Evolutionary conservation across 2,329 filamentous ascomycete species (phyloP), one percentile per base, ranked within the genome.

Genomic region (Paramyrothecium roridum): DNA sequence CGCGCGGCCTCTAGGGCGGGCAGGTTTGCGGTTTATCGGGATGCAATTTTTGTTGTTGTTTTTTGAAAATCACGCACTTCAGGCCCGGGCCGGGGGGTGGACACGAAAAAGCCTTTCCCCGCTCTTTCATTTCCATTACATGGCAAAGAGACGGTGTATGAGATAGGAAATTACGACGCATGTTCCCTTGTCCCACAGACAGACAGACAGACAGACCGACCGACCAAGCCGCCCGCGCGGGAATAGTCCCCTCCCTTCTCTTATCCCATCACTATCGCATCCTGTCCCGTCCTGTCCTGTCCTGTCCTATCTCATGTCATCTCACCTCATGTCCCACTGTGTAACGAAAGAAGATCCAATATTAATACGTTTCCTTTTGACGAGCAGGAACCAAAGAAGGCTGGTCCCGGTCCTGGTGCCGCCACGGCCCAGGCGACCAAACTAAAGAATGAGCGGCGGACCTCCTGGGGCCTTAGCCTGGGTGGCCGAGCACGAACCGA

Each of bases 381-480:
- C 63, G 61, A 53, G 65, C 65, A 76, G 72, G 73, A 76, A 62
- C 56, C 63, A 56, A 63, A 62, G 50, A 63, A 69, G 59, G 65
- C 69, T 55, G n/a, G n/a, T n/a, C 62, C 62, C 57, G 57, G 21
- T 12, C 21, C 23, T n/a, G n/a, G n/a, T n/a, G n/a, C n/a, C n/a
- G n/a, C n/a, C 22, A n/a, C 65, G 66, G 69, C 69, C 62, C 70
- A 72, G 63, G 61, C 67, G 62, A n/a, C n/a, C n/a, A 69, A 69
- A 60, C 60, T 59, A 61, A 72, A 75, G 68, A 56, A 64, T 60
- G 73, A 76, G 57, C 72, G 75, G 54, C 74, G 76, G 54, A 67
- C 70, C 50, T 80, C 78, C 22, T 80, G 77, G 78, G 73, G 72
- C 50, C 57, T 78, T 64, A 66, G 67, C 56, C 60, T 74, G 60